A percentile compares a stretch with the other conserved stretches of the same genome.
Evolutionary conservation across 768 basidiomycete species (phyloP).

Genomic region (Trametes sanguinea): DNA sequence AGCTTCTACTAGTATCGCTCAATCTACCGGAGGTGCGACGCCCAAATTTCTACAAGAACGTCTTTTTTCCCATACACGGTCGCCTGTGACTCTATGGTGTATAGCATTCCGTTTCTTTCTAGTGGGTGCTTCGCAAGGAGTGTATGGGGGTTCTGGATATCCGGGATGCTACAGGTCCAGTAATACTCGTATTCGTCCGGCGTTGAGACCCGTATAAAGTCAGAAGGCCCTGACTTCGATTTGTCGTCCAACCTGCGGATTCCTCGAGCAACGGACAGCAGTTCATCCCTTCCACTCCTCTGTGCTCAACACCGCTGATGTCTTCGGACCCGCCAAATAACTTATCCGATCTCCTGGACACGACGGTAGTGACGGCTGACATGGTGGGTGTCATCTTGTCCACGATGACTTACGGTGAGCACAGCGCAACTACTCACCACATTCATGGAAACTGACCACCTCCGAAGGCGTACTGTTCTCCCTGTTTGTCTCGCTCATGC

Average conservation of each 20-base stretch:
- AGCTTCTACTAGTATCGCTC: too few relatives aligned
- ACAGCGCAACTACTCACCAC: too few relatives aligned
- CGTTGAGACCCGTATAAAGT: too few relatives aligned
- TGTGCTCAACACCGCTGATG: background rate
- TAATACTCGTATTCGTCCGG: background rate
- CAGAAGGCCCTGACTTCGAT: too few relatives aligned
- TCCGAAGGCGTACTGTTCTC: constrained; percentile 24
- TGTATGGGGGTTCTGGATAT: background rate
- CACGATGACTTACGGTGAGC: constrained; percentile 30
- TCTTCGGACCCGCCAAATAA: background rate
- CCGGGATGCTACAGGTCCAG: background rate
- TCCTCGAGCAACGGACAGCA: background rate
- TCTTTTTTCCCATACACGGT: too few relatives aligned
- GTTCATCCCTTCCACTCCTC: background rate
- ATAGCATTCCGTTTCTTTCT: background rate
- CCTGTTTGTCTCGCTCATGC: constrained; percentile 14
- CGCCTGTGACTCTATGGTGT: too few relatives aligned
- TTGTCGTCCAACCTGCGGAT: too few relatives aligned
- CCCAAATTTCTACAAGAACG: too few relatives aligned
- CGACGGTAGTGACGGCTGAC: constrained; percentile 11
- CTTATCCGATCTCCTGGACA: constrained; percentile 3
- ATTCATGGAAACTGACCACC: background rate
- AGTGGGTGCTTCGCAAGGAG: background rate
- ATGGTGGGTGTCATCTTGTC: constrained; percentile 31
- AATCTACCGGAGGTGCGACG: too few relatives aligned